These are phyloP conservation scores for Rhizopus arrhizus DNA, from an alignment of 371 early-diverging fungal species.

Conservation along the genomic window DNA sequence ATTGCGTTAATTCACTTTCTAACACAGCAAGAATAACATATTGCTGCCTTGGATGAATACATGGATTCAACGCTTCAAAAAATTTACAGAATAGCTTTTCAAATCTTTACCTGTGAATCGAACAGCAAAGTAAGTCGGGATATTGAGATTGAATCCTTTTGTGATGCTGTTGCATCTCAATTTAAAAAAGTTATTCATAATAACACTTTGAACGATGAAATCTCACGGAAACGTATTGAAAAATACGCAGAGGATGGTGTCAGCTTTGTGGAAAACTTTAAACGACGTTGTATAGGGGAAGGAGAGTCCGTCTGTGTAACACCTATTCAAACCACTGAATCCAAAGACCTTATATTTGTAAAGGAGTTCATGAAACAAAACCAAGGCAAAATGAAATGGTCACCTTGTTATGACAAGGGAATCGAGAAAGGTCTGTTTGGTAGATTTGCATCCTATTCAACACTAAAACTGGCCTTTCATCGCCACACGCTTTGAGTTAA, in stretches of 20 bases:
- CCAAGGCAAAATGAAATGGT: constrained; percentile 17
- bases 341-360: constrained; percentile 15
- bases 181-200: constrained; percentile 18
- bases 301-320: constrained; percentile 17
- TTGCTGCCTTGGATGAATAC: constrained; percentile 20
- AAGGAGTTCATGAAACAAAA: constrained; percentile 17
- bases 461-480: constrained; percentile 19
- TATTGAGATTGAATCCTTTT: constrained; percentile 20
- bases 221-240: constrained; percentile 15
- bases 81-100: constrained; percentile 19
- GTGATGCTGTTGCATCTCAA: constrained; percentile 16
- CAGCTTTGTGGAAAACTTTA: constrained; percentile 16
- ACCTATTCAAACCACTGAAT: constrained; percentile 15
- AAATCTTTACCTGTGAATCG: constrained; percentile 16
- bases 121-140: constrained; percentile 20
- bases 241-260: constrained; percentile 17
- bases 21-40: constrained; percentile 16
- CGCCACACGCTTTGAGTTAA: constrained; percentile 17
- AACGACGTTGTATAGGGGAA: constrained; percentile 17
- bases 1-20: constrained; percentile 20
- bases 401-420: constrained; percentile 16
- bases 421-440: constrained; percentile 14
- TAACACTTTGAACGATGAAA: constrained; percentile 10
- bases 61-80: constrained; percentile 14
- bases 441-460: constrained; percentile 13